Evolutionary conservation across 805 yeast species (phyloP).

Genomic region (Saturnispora hagleri): DNA sequence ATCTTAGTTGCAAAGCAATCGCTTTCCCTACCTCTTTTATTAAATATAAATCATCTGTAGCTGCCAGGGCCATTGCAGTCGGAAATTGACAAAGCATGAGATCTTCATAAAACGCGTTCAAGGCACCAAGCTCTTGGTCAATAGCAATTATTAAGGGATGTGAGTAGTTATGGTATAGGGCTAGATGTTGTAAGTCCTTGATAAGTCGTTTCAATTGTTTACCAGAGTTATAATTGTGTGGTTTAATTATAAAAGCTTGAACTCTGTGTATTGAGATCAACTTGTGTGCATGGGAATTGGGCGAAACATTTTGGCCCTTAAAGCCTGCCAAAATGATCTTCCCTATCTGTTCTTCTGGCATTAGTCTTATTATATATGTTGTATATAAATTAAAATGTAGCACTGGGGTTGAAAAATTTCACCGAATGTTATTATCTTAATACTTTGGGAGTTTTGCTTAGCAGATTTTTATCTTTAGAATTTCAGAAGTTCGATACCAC

Average conservation of each 20-base stretch:
- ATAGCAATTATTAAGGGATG: constrained; percentile 48
- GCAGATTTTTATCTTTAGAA: not conserved
- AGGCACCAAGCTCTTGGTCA: constrained; percentile 59
- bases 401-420: not conserved
- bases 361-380: not conserved
- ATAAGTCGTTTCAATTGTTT: constrained; percentile 41
- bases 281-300: constrained; percentile 36
- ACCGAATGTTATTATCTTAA: not conserved
- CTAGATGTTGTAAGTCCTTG: constrained; percentile 46
- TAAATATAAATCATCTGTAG: constrained; percentile 40
- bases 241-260: constrained; percentile 42
- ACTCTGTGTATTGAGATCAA: constrained; percentile 43
- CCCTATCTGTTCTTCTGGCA: constrained; percentile 25
- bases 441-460: not conserved
- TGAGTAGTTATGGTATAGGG: constrained; percentile 39
- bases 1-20: constrained; percentile 40
- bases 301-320: constrained; percentile 43
- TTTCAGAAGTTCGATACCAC: no score
- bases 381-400: not conserved
- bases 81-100: constrained; percentile 48
- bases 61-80: constrained; percentile 56
- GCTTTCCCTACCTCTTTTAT: constrained; percentile 47
- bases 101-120: constrained; percentile 47
- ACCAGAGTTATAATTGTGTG: constrained; percentile 42
- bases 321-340: constrained; percentile 53